Conservation (phyloP, 2,329 filamentous ascomycete genomes). For the Colletotrichum orchidophilum region DNA sequence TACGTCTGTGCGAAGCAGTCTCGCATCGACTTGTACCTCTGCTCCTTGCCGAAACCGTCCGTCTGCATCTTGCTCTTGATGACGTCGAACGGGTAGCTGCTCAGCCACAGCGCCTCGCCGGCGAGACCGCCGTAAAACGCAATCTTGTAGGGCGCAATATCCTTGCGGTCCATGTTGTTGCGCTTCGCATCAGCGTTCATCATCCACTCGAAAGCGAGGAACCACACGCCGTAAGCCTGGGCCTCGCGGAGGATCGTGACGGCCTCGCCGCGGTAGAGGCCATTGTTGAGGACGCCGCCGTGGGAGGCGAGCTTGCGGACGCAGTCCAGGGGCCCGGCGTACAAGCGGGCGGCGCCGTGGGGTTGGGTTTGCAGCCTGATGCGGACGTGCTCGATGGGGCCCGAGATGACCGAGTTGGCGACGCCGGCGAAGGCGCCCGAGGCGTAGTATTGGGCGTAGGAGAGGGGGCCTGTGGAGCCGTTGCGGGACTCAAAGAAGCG, state of each 20-base stretch:
- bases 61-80: constrained; percentile 99
- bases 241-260: constrained; percentile 91
- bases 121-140: constrained; percentile 93
- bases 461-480: constrained; percentile 67
- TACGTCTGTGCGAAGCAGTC: constrained; percentile 90
- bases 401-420: constrained; percentile 87
- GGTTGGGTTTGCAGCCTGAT: constrained; percentile 97
- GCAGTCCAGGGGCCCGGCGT: constrained; percentile 88
- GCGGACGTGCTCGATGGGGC: constrained; percentile 95
- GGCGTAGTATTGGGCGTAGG: constrained; percentile 87
- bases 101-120: constrained; percentile 92
- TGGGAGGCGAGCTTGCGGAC: constrained; percentile 80
- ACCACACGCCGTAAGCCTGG: constrained; percentile 96
- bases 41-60: constrained; percentile 81
- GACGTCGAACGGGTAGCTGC: constrained; percentile 95
- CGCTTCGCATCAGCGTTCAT: constrained; percentile 90
- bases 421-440: constrained; percentile 93
- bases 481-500: constrained; percentile 86
- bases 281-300: constrained; percentile 70
- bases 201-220: constrained; percentile 92
- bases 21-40: constrained; percentile 83
- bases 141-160: constrained; percentile 85
- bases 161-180: constrained; percentile 77
- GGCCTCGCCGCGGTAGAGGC: constrained; percentile 86
- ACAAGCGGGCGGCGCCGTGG: constrained; percentile 81